Percentiles rank a stretch among this genome's conserved stretches.
Conservation (phyloP, 169 alveolate genomes). For the Plasmodium inui region DNA sequence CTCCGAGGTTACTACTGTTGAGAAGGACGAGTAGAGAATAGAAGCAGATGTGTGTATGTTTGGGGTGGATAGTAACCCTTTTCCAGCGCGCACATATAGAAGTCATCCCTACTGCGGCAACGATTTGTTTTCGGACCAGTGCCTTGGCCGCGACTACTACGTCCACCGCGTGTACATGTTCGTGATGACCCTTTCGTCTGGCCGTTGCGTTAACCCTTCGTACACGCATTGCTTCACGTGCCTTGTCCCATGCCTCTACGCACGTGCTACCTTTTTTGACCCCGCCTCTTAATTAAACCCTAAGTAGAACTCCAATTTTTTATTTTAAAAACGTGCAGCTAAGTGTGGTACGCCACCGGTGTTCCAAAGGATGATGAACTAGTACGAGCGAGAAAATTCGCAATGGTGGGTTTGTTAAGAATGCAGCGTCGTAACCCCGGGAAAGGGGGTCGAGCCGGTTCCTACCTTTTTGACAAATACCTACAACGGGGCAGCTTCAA, state of each 20-base stretch:
- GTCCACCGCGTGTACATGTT: background rate
- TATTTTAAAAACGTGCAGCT: background rate
- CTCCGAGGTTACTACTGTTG: conserved; percentile 95
- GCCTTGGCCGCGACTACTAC: background rate
- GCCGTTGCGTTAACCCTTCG: background rate
- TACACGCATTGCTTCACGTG: no score
- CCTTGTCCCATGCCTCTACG: background rate
- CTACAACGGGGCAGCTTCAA: no score
- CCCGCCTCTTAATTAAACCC: background rate
- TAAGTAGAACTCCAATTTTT: background rate
- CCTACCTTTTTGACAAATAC: background rate
- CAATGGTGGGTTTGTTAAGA: background rate
- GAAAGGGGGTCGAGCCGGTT: background rate
- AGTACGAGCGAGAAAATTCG: background rate
- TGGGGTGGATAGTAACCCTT: no score
- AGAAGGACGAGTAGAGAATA: conserved; percentile 87
- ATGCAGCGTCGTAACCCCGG: background rate
- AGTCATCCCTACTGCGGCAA: no score
- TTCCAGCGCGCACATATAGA: no score
- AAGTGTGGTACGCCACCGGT: background rate
- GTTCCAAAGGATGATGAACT: background rate
- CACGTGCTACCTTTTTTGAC: background rate
- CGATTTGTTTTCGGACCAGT: background rate
- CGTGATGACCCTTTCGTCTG: background rate
- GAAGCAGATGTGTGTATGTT: no score